These are phyloP conservation scores for Coemansia sp. DNA, from an alignment of 192 early-diverging fungal species.

Conservation along the genomic window DNA sequence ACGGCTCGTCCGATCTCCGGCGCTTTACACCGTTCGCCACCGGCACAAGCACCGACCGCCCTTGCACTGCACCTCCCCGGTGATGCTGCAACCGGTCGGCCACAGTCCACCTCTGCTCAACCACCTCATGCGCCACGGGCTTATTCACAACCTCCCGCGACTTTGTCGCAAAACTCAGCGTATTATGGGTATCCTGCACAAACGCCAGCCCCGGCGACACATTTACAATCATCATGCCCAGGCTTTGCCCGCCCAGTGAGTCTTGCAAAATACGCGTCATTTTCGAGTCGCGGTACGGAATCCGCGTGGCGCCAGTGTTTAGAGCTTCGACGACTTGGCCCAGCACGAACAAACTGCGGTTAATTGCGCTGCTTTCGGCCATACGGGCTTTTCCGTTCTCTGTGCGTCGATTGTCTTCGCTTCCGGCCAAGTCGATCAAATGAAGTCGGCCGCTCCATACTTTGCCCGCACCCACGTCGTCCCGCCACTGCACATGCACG, in stretches of 20 bases:
- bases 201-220: conserved; percentile 59
- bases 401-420: conserved; percentile 66
- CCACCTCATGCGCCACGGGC: conserved; percentile 48
- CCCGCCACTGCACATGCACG: conserved; percentile 50
- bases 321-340: conserved; percentile 69
- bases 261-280: conserved; percentile 69
- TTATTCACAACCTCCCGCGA: conserved; percentile 65
- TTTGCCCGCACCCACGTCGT: conserved; percentile 31
- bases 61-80: conserved; percentile 9
- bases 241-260: conserved; percentile 61
- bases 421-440: conserved; percentile 68
- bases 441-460: conserved; percentile 57
- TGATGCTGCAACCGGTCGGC: conserved; percentile 41
- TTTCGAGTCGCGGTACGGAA: conserved; percentile 68
- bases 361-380: conserved; percentile 67
- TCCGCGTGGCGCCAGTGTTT: conserved; percentile 54
- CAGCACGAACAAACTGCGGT: conserved; percentile 64
- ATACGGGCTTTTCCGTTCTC: conserved; percentile 61
- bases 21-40: conserved; percentile 22
- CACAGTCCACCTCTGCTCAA: conserved; percentile 40
- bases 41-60: not conserved
- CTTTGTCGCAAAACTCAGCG: conserved; percentile 66
- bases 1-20: conserved; percentile 31
- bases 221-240: conserved; percentile 70
- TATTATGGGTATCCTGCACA: conserved; percentile 58